Base-by-base conservation (phyloP, 768 basidiomycete species). In the Zangia roseola region DNA sequence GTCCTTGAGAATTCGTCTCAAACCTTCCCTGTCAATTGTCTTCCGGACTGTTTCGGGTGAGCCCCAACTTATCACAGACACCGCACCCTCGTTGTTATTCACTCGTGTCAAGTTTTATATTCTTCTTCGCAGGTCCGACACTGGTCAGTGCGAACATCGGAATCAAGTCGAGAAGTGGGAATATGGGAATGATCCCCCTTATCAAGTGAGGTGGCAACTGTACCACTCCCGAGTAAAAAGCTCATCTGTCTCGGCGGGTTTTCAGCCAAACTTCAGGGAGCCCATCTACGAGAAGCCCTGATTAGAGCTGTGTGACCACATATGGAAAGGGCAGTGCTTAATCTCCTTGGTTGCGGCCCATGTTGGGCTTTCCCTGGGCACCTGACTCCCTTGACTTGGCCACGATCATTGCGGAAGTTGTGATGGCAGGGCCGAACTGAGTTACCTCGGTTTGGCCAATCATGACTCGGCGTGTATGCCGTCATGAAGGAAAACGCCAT, bases 341-440 rank as follows among this genome's bases (percentile, higher is more conserved):
- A 44, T 55, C 40, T 48, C 9, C 25, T 24, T 24, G 14, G 17
- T 13, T 50, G 40, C 23, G 36, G 40, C n/a, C n/a, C 41, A 45
- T 10, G 38, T 38, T 52, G 42, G 25, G 20, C 19, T 46, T 42
- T 31, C 24, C 10, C 8, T 23, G 41, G 16, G 36, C 19, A 43
- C 2, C 28, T 48, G 36, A 35, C 40, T 21, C 36, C 28, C 19
- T 20, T 33, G 50, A 45, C 47, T 52, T 44, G 61, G 37, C 61
- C 62, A 48, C 59, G 62, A 43, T 64, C 42, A 65, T 59, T 35
- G 41, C 61, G 56, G 62, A 54, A 28, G 40, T 41, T 21, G 34
- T 21, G 13, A 31, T 24, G n/a, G 13, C 36, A 40, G 47, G 40
- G 42, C 52, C 40, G 46, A 12, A 36, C 43, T 40, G 48, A 47